Conservation (phyloP, 2,329 filamentous ascomycete genomes). For the Simplicillium aogashimaense region DNA sequence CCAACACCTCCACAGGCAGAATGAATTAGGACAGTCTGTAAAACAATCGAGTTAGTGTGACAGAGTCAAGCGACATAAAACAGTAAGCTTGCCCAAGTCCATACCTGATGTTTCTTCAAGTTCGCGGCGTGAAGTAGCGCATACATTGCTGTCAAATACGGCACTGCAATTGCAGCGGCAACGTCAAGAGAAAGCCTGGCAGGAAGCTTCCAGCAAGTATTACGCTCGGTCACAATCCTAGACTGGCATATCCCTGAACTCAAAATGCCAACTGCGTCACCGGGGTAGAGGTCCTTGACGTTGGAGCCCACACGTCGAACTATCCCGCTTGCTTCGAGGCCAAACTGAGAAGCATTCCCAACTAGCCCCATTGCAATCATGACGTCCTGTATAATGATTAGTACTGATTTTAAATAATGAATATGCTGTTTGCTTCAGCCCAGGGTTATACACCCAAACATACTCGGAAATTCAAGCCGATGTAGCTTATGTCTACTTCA, state of each 20-base stretch:
- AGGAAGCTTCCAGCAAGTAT: background rate
- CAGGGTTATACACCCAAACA: background rate
- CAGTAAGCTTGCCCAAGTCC: no score
- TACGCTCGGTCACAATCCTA: background rate
- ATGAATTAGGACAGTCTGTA: background rate
- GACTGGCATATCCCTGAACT: background rate
- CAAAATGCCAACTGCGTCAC: background rate
- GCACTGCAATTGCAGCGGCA: background rate
- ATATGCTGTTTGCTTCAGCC: background rate
- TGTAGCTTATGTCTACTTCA: background rate
- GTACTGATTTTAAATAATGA: background rate
- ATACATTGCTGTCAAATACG: slow-evolving; percentile 1
- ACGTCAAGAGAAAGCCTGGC: background rate
- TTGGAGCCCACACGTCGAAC: background rate
- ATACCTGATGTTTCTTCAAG: background rate
- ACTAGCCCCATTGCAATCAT: background rate
- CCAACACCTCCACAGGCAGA: background rate
- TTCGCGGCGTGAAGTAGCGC: background rate
- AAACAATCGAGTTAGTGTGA: no score
- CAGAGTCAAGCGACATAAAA: background rate
- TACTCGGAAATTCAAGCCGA: slow-evolving; percentile 1
- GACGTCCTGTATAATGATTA: background rate
- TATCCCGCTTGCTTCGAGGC: background rate
- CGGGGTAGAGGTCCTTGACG: background rate
- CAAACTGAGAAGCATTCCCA: background rate